Percentiles rank a stretch among this genome's conserved stretches.
phyloP scores from a whole-genome alignment of 2,329 filamentous ascomycete genomes.

The Dactylellina haptotyla region DNA sequence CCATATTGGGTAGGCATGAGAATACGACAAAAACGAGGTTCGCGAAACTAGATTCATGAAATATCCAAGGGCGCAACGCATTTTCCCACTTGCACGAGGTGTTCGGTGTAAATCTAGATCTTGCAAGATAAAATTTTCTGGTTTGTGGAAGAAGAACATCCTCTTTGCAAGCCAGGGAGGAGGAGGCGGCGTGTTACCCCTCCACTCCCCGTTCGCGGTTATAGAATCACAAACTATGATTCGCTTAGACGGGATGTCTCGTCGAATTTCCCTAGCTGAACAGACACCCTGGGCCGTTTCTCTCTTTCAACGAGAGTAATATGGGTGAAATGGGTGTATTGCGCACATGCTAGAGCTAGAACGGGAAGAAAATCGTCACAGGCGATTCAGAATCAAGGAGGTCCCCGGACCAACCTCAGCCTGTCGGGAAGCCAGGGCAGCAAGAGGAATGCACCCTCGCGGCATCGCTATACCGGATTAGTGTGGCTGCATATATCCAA shows the following conservation, averaged over 20 bases:
- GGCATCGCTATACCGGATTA: conserved; percentile 10
- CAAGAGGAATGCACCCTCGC: conserved; percentile 17
- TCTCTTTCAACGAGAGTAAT: neutral
- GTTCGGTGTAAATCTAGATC: no score
- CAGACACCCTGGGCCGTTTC: no score
- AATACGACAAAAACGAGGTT: no score
- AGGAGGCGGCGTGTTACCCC: neutral
- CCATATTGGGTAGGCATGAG: no score
- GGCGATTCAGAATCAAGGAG: neutral
- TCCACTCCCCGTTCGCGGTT: neutral
- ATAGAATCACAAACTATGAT: neutral
- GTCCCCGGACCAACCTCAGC: neutral
- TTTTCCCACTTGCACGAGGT: no score
- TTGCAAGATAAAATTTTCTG: no score
- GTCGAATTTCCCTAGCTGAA: no score
- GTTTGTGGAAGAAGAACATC: no score
- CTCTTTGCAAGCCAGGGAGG: neutral
- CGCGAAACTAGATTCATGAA: no score
- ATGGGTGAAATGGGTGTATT: conserved; percentile 24
- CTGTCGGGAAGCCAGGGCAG: neutral
- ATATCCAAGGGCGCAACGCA: no score
- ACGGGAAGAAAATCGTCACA: neutral
- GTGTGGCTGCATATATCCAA: conserved; percentile 37
- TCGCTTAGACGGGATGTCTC: neutral
- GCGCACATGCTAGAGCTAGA: conserved; percentile 26